Conservation (phyloP, 1,284 basidiomycete species). For the Rhodotorula sp. region DNA sequence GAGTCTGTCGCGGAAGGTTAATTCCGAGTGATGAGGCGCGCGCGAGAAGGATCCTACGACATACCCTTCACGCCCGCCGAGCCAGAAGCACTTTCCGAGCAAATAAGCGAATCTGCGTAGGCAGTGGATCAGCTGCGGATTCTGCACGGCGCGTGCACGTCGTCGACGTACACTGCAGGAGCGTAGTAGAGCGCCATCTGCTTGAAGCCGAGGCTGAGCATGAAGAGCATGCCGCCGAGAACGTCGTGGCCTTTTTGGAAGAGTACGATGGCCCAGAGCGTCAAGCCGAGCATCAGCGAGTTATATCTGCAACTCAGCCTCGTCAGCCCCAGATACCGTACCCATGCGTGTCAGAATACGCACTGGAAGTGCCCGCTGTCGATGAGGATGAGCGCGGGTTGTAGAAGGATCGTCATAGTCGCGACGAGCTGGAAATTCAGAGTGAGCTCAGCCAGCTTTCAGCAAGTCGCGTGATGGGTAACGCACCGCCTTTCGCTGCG, state of each 20-base stretch:
- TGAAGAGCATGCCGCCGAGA: constrained; percentile 76
- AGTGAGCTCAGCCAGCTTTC: background rate
- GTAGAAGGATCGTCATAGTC: constrained; percentile 71
- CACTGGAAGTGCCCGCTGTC: constrained; percentile 92
- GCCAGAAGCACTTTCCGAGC: constrained; percentile 74
- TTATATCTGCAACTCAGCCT: constrained; percentile 59
- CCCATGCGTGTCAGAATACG: constrained; percentile 7
- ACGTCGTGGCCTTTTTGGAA: constrained; percentile 70
- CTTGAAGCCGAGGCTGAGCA: constrained; percentile 82
- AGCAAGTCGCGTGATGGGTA: no score
- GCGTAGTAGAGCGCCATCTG: constrained; percentile 95
- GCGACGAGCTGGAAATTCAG: constrained; percentile 62
- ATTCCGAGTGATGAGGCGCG: background rate
- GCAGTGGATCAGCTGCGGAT: background rate
- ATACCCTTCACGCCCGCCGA: constrained; percentile 68
- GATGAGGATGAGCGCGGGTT: constrained; percentile 78
- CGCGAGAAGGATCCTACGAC: constrained; percentile 42
- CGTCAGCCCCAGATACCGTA: no score
- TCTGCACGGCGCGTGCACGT: background rate
- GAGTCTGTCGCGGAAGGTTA: constrained; percentile 53
- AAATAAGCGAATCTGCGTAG: constrained; percentile 64
- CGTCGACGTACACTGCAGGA: constrained; percentile 64
- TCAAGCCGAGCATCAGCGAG: constrained; percentile 81
- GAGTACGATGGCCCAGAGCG: constrained; percentile 67
- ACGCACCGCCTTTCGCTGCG: constrained; percentile 16